phyloP scores from a whole-genome alignment of 1,284 basidiomycete species.

The Ganoderma leucocontextum region DNA sequence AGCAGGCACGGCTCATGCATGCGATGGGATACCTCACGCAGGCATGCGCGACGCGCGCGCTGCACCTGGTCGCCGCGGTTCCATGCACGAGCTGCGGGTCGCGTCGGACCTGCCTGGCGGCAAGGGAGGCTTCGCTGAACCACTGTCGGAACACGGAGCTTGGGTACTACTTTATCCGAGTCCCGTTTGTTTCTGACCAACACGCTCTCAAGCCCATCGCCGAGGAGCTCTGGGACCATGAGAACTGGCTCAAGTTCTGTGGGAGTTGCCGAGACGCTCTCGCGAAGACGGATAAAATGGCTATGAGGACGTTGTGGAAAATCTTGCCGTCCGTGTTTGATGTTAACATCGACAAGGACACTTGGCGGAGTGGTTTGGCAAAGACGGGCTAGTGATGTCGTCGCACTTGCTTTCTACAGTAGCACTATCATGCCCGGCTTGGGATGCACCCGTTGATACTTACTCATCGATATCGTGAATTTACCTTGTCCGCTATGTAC shows the following conservation, averaged over 20 bases:
- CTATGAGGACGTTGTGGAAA: neutral
- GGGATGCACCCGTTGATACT: no score
- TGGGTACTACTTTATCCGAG: neutral
- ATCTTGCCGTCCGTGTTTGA: neutral
- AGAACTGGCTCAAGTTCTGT: neutral
- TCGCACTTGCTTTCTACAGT: no score
- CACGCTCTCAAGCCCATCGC: neutral
- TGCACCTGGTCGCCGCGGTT: neutral
- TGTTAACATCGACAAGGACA: neutral
- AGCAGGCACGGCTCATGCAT: neutral
- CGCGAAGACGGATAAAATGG: neutral
- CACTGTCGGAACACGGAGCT: neutral
- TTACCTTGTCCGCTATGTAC: no score
- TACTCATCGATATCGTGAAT: no score
- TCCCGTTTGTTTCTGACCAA: neutral
- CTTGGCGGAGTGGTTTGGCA: neutral
- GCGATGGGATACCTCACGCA: neutral
- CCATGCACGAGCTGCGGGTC: neutral
- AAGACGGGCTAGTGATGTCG: neutral
- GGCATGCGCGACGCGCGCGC: conserved; percentile 1
- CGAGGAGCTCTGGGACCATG: neutral
- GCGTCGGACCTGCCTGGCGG: neutral
- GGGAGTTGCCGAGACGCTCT: neutral
- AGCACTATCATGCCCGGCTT: no score
- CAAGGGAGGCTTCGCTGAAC: neutral